Conservation (phyloP, 2,329 filamentous ascomycete genomes). For the Penicillium sp. region DNA sequence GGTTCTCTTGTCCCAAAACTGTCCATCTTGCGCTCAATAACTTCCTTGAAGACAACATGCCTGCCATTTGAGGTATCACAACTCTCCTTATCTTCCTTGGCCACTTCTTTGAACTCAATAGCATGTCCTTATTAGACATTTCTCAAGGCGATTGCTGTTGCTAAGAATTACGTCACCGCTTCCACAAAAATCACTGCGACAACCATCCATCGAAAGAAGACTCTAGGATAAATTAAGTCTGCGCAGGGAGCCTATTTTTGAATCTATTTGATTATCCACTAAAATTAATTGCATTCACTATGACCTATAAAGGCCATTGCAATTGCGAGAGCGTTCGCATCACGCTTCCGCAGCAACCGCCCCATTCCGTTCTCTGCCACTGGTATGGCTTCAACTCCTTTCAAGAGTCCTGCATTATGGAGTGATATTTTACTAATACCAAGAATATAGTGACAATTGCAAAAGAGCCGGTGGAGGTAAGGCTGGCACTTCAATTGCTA, state of each 20-base stretch:
- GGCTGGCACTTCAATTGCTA: background rate
- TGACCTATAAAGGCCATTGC: conserved; percentile 24
- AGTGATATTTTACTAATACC: background rate
- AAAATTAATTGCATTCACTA: background rate
- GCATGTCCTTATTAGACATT: too few species aligned
- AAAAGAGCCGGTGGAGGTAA: conserved; percentile 20
- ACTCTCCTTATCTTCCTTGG: too few species aligned
- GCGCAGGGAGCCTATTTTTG: background rate
- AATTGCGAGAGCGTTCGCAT: conserved; percentile 23
- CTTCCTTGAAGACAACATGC: conserved; percentile 61
- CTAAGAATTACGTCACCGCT: background rate
- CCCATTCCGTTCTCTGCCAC: conserved; percentile 17
- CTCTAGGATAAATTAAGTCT: background rate
- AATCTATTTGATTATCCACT: background rate
- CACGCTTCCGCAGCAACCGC: conserved; percentile 18
- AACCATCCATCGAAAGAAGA: background rate
- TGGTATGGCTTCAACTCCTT: conserved; percentile 13
- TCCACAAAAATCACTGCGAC: too few species aligned
- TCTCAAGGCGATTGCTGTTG: too few species aligned
- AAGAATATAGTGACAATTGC: conserved; percentile 15
- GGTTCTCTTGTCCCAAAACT: conserved; percentile 14
- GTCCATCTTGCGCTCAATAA: conserved; percentile 53
- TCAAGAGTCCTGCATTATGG: background rate
- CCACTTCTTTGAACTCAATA: too few species aligned
- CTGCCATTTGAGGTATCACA: conserved; percentile 60